phyloP scores from a whole-genome alignment of 768 basidiomycete species.

The Collybia nuda region DNA sequence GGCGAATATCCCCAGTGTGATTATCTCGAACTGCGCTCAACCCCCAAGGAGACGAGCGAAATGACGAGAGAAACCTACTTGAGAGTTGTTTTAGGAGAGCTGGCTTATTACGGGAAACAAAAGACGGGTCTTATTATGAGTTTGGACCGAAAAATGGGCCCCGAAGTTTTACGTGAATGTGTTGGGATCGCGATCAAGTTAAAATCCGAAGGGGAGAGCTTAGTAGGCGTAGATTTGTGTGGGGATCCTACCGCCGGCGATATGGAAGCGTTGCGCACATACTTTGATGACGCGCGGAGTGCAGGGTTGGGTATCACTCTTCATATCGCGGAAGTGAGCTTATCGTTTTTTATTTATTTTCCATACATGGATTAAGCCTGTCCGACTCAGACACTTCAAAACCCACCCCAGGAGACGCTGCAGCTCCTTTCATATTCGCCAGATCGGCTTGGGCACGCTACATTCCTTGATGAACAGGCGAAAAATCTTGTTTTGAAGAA shows the following conservation, averaged over 20 bases:
- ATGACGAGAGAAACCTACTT: slow-evolving; percentile 68
- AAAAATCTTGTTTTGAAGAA: slow-evolving; percentile 50
- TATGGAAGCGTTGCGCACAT: slow-evolving; percentile 46
- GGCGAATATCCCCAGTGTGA: slow-evolving; percentile 50
- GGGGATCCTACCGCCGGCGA: slow-evolving; percentile 70
- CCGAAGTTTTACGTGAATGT: slow-evolving; percentile 50
- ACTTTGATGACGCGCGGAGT: slow-evolving; percentile 53
- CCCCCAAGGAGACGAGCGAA: slow-evolving; percentile 55
- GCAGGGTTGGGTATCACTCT: slow-evolving; percentile 73
- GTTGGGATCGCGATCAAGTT: slow-evolving; percentile 56
- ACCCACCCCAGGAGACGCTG: slow-evolving; percentile 57
- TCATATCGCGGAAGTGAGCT: slow-evolving; percentile 79
- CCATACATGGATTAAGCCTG: neutral
- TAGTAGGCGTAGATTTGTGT: slow-evolving; percentile 82
- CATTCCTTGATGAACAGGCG: slow-evolving; percentile 67
- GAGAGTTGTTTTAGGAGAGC: slow-evolving; percentile 59
- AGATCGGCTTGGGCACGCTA: slow-evolving; percentile 76
- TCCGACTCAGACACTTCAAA: slow-evolving; percentile 38
- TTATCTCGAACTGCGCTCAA: slow-evolving; percentile 85
- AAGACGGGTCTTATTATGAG: slow-evolving; percentile 68
- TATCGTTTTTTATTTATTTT: neutral
- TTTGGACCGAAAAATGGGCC: slow-evolving; percentile 70
- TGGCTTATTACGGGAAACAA: slow-evolving; percentile 53
- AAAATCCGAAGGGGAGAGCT: slow-evolving; percentile 52
- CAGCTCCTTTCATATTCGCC: slow-evolving; percentile 62